Evolutionary conservation across 768 basidiomycete genomes (phyloP).

Genomic region (Termitomyces sp.): DNA sequence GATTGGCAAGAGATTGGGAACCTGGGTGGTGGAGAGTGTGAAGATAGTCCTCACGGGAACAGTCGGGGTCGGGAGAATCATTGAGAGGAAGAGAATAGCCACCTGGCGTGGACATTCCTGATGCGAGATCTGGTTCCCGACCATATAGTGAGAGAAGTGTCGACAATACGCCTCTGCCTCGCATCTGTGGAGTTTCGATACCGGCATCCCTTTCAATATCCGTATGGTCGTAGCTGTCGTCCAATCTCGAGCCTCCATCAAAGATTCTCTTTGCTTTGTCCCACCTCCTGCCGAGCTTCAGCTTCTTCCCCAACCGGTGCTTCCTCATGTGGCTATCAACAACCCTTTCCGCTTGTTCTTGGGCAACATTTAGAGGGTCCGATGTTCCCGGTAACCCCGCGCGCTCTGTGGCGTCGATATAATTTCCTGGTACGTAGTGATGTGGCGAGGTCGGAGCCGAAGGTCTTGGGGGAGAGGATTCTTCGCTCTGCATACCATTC

Average conservation of each 20-base stretch:
- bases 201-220: conserved; percentile 25
- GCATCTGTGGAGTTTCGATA: conserved; percentile 11
- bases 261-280: conserved; percentile 16
- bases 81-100: neutral
- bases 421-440: conserved; percentile 47
- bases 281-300: conserved; percentile 6
- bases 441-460: conserved; percentile 19
- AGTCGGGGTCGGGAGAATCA: neutral
- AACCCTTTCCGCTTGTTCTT: conserved; percentile 13
- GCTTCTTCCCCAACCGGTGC: conserved; percentile 2
- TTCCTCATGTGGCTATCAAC: conserved; percentile 14
- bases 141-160: conserved; percentile 66
- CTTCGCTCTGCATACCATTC: neutral
- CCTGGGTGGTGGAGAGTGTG: neutral
- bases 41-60: neutral
- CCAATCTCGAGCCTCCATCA: conserved; percentile 14
- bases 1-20: neutral
- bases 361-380: conserved; percentile 15
- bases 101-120: conserved; percentile 22
- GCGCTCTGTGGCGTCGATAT: conserved; percentile 61
- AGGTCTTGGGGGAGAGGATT: conserved; percentile 19
- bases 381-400: conserved; percentile 52
- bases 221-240: conserved; percentile 9
- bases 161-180: conserved; percentile 59
- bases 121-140: conserved; percentile 25